Percentiles rank a stretch among this genome's conserved stretches.
phyloP scores from a whole-genome alignment of 2,329 filamentous ascomycete genomes.

The Xylaria polymorpha region DNA sequence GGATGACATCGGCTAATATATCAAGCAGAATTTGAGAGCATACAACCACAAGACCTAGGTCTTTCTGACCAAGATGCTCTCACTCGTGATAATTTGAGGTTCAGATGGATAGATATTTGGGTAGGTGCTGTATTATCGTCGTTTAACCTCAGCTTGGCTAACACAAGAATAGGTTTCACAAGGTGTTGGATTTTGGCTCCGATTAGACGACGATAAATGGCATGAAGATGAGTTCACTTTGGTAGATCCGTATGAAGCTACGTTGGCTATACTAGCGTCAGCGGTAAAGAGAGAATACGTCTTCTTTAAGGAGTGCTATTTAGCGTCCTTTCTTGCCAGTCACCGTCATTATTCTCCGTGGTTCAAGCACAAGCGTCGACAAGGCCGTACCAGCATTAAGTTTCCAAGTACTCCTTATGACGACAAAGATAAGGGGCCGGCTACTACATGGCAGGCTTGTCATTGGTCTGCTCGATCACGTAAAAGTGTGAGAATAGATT shows the following conservation, averaged over 20 bases:
- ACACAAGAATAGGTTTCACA: neutral
- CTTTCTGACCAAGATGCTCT: neutral
- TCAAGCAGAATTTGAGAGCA: neutral
- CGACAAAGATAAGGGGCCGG: neutral
- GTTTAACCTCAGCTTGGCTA: neutral
- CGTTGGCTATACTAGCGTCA: neutral
- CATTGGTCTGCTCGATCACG: neutral
- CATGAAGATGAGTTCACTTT: too few species aligned
- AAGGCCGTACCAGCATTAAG: fast-evolving
- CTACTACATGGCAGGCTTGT: neutral
- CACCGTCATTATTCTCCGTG: neutral
- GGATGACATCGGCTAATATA: neutral
- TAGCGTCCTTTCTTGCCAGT: neutral
- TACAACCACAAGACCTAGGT: neutral
- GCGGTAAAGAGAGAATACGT: neutral
- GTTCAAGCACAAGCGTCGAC: neutral
- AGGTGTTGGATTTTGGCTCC: neutral
- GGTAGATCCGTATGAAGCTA: neutral
- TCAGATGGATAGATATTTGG: neutral
- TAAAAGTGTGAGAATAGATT: too few species aligned
- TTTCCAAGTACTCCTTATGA: neutral
- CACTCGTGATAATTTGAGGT: neutral
- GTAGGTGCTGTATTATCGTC: neutral
- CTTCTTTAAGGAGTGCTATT: neutral
- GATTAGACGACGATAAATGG: neutral